A percentile compares a stretch with the other conserved stretches of the same genome.
These are phyloP conservation scores for Monilinia aucupariae DNA, from an alignment of 2,329 filamentous ascomycete genomes.

Conservation along the genomic window DNA sequence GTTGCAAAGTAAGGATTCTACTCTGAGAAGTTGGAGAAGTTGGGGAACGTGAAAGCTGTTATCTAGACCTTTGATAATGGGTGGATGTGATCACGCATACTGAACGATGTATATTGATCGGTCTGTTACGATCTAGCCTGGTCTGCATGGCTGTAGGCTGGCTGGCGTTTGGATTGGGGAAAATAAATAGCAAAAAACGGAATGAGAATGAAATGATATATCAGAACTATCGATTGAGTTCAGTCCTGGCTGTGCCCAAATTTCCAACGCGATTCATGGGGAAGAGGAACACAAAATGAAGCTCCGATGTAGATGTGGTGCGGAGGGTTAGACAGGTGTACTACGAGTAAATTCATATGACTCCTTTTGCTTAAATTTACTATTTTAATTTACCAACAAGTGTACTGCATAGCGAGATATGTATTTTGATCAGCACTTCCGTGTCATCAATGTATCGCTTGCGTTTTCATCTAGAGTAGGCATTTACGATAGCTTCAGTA, in stretches of 20 bases:
- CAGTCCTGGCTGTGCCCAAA: background rate
- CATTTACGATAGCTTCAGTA: too few relatives aligned
- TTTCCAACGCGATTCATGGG: too few relatives aligned
- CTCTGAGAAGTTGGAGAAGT: background rate
- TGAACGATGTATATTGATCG: constrained; percentile 10
- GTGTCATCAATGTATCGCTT: too few relatives aligned
- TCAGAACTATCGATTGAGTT: background rate
- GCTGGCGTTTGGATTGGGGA: constrained; percentile 16
- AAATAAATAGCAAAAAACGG: constrained; percentile 14
- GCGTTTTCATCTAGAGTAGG: too few relatives aligned
- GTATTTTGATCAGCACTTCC: too few relatives aligned
- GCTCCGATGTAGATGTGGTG: too few relatives aligned
- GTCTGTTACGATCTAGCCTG: constrained; percentile 4
- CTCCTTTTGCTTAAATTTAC: too few relatives aligned
- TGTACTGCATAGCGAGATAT: too few relatives aligned
- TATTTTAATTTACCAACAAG: too few relatives aligned
- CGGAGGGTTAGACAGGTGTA: too few relatives aligned
- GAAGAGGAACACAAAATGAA: too few relatives aligned
- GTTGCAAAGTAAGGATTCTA: constrained; percentile 34
- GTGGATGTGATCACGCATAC: constrained; percentile 7
- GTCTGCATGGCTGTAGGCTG: constrained; percentile 16
- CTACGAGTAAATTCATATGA: too few relatives aligned
- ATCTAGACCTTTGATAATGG: constrained; percentile 12
- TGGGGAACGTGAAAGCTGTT: constrained; percentile 4
- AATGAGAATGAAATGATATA: constrained; percentile 14